These are phyloP conservation scores for Taxillus chinensis DNA, from an alignment of 164 flowering plant species.

Conservation along the genomic window DNA sequence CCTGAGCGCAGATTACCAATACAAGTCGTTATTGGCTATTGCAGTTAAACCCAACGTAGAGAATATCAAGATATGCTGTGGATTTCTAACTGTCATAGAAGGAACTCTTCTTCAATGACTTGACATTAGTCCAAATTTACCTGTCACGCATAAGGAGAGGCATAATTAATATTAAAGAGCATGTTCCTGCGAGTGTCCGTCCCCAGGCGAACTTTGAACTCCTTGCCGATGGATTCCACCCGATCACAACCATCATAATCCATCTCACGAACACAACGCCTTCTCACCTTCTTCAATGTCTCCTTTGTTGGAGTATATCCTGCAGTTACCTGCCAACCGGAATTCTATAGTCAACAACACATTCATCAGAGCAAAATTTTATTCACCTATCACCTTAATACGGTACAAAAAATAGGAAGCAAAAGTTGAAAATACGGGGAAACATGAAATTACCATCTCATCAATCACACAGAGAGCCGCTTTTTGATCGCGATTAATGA, in stretches of 20 bases:
- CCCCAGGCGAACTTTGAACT: slow-evolving; percentile 49
- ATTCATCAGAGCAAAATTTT: too few relatives aligned
- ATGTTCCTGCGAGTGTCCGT: slow-evolving; percentile 56
- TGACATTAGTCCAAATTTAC: slow-evolving; percentile 16
- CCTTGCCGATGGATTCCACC: slow-evolving; percentile 40
- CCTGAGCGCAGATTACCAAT: not conserved
- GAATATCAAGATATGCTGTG: not conserved
- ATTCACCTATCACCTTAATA: not conserved
- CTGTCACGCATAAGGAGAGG: slow-evolving; percentile 37
- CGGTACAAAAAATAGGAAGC: not conserved
- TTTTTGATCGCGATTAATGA: slow-evolving; percentile 64
- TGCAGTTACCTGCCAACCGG: slow-evolving; percentile 46
- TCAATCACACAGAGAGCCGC: slow-evolving; percentile 65
- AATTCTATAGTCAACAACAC: not conserved
- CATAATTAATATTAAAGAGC: slow-evolving; percentile 59
- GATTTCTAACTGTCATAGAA: not conserved
- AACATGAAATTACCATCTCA: slow-evolving; percentile 50
- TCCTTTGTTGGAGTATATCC: slow-evolving; percentile 68
- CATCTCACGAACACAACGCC: slow-evolving; percentile 72
- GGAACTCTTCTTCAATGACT: not conserved
- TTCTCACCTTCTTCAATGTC: slow-evolving; percentile 62
- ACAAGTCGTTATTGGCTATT: not conserved
- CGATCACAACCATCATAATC: slow-evolving; percentile 53
- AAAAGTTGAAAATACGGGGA: not conserved
- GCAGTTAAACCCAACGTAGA: not conserved